Percentiles rank a stretch among this genome's conserved stretches.
phyloP scores from a whole-genome alignment of 345 rosid species.

The Hypericum perforatum region DNA sequence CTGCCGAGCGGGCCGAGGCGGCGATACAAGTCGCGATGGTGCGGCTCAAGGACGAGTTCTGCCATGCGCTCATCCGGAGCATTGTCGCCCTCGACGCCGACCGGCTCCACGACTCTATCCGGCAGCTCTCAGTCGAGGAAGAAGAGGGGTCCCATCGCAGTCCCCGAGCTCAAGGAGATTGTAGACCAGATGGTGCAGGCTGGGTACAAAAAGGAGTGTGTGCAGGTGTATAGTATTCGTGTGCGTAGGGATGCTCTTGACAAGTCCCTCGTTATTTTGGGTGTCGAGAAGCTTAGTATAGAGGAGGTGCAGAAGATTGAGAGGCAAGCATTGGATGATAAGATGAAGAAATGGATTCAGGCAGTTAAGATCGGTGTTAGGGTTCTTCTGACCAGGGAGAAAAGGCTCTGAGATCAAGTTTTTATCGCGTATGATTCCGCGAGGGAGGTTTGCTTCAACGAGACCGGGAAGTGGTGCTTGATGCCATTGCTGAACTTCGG shows the following conservation, averaged over 20 bases:
- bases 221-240: conserved; percentile 76
- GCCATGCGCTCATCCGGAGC: conserved; percentile 57
- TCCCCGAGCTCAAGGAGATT: too few relatives aligned
- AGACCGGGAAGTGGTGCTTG: too few relatives aligned
- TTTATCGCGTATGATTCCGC: too few relatives aligned
- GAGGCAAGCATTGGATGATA: conserved; percentile 87
- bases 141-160: conserved; percentile 66
- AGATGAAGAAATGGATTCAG: conserved; percentile 95
- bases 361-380: conserved; percentile 65
- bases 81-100: conserved; percentile 77
- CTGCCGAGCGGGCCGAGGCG: conserved; percentile 79
- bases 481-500: too few relatives aligned
- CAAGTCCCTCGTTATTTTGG: too few relatives aligned
- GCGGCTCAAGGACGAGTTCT: too few relatives aligned
- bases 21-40: too few relatives aligned
- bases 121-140: conserved; percentile 45
- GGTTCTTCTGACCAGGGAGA: conserved; percentile 70
- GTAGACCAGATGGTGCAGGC: conserved; percentile 81
- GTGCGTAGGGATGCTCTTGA: too few relatives aligned
- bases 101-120: conserved; percentile 68
- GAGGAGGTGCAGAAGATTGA: too few relatives aligned
- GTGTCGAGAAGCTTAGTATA: too few relatives aligned
- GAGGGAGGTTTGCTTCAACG: too few relatives aligned
- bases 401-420: too few relatives aligned
- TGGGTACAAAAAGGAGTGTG: conserved; percentile 86